These are phyloP conservation scores for Naganishia sp. DNA, from an alignment of 1,284 basidiomycete genomes.

Conservation along the genomic window DNA sequence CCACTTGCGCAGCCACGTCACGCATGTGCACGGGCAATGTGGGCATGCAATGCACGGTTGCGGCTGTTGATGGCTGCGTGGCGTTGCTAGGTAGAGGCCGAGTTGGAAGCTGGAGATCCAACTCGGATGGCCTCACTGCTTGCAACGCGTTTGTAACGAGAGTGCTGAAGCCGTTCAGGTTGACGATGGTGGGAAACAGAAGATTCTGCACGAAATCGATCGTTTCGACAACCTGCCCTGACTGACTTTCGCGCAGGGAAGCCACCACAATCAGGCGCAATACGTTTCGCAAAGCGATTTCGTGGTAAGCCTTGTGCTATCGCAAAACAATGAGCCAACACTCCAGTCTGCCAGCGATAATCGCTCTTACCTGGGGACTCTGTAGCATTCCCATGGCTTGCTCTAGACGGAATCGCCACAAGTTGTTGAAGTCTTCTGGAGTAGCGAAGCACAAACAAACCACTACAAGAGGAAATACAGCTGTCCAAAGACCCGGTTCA, in stretches of 20 bases:
- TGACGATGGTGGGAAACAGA: conserved; percentile 15
- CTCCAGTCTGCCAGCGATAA: background rate
- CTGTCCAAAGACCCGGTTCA: conserved; percentile 88
- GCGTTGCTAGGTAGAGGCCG: background rate
- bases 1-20: background rate
- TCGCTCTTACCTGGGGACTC: conserved; percentile 26
- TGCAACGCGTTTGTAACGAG: conserved; percentile 19
- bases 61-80: background rate
- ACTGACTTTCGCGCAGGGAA: conserved; percentile 8
- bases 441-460: conserved; percentile 52
- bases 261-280: conserved; percentile 11
- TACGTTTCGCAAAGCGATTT: conserved; percentile 23
- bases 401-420: conserved; percentile 27
- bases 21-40: background rate
- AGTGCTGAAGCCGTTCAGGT: conserved; percentile 14
- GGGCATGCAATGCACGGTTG: background rate
- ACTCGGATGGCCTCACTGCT: conserved; percentile 18
- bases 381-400: conserved; percentile 30
- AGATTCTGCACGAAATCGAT: conserved; percentile 15
- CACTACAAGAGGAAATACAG: conserved; percentile 82
- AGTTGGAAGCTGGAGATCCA: conserved; percentile 10
- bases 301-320: conserved; percentile 27
- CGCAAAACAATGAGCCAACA: too few relatives aligned
- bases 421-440: conserved; percentile 15
- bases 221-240: conserved; percentile 4